These are phyloP conservation scores for Hericium rajendrae DNA, from an alignment of 768 basidiomycete species.

Conservation along the genomic window DNA sequence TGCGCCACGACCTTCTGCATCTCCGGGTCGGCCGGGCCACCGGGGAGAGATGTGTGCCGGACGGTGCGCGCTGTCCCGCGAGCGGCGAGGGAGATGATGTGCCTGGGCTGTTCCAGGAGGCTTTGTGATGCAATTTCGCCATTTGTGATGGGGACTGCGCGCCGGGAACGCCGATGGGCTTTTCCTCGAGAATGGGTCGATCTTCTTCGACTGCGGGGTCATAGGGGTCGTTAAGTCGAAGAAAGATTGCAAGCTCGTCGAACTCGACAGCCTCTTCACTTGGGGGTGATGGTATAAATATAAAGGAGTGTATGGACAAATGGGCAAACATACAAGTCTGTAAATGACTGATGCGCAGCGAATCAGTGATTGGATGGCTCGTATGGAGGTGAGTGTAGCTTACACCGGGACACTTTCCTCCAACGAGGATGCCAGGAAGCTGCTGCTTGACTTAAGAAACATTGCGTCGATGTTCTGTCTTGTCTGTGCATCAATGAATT, in stretches of 20 bases:
- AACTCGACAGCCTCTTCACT: constrained; percentile 85
- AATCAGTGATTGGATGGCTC: not conserved
- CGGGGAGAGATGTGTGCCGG: not conserved
- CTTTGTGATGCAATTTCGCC: constrained; percentile 62
- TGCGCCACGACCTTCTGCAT: constrained; percentile 2
- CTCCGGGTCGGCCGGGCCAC: not conserved
- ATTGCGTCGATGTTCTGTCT: constrained; percentile 1
- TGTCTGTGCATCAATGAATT: not conserved
- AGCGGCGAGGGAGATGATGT: constrained; percentile 19
- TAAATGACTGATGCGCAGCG: constrained; percentile 42
- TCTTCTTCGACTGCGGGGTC: constrained; percentile 50
- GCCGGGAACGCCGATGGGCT: constrained; percentile 75
- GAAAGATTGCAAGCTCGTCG: constrained; percentile 58
- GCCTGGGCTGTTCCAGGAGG: constrained; percentile 35
- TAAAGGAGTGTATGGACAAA: constrained; percentile 4
- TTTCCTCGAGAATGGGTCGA: constrained; percentile 39
- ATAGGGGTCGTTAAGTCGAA: constrained; percentile 67
- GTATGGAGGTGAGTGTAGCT: constrained; percentile 19
- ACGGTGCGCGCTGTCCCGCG: not conserved
- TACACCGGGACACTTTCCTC: constrained; percentile 69
- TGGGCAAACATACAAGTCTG: constrained; percentile 52
- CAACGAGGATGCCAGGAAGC: constrained; percentile 75
- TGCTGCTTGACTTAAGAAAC: constrained; percentile 63
- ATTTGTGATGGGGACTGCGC: constrained; percentile 67
- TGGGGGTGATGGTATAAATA: constrained; percentile 1